Percentiles rank a stretch among this genome's conserved stretches.
Conservation (phyloP, 164 flowering plant genomes). For the Protea cynaroides region DNA sequence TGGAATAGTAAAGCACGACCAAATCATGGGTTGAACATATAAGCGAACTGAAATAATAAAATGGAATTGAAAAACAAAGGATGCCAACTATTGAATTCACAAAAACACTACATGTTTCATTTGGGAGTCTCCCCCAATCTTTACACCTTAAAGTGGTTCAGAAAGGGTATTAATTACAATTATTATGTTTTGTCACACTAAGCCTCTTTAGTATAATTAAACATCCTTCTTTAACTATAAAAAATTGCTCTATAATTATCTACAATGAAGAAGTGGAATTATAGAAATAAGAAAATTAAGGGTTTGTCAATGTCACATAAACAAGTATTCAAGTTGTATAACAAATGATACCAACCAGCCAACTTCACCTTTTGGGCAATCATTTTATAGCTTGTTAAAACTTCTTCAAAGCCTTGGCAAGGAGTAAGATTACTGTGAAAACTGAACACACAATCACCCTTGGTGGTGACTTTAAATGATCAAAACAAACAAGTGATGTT, state of each 20-base stretch:
- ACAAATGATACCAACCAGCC: conserved; percentile 32
- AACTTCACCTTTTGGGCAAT: conserved; percentile 50
- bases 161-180: no score
- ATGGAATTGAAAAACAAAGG: background rate
- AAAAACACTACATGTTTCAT: no score
- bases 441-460: conserved; percentile 65
- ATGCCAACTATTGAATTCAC: background rate
- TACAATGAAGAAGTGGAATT: no score
- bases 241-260: background rate
- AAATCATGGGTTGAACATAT: background rate
- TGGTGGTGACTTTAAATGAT: conserved; percentile 51
- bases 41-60: background rate
- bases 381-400: conserved; percentile 47
- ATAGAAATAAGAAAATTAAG: no score
- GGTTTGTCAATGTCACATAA: no score
- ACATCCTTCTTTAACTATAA: no score
- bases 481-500: background rate
- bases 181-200: no score
- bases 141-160: no score
- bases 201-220: background rate
- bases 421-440: conserved; percentile 56
- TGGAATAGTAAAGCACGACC: background rate
- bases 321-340: no score
- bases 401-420: conserved; percentile 83
- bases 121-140: no score